Evolutionary conservation across 352 stramenopile genomes (phyloP), one percentile per base, ranked within the genome.

Genomic region (Phytophthora cryptogea): DNA sequence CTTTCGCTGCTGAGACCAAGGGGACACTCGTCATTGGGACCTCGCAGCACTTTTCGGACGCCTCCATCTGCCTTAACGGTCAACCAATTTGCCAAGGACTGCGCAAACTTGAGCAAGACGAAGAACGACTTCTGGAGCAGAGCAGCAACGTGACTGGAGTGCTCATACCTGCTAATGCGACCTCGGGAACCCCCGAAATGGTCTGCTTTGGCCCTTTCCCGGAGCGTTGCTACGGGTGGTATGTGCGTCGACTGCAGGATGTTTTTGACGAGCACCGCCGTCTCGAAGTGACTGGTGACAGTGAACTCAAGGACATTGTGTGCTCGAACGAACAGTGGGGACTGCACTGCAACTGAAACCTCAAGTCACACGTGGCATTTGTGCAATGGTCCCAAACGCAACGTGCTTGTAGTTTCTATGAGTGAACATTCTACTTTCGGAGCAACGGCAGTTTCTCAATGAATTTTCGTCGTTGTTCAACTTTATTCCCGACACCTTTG

Each of bases 171-270:
- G 28, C 27, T 7, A 52, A 52, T 30, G 44, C 42, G 35, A 55
- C 48, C 8, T 17, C 33, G 20, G 48, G 35, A 8, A 27, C 5
- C 20, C 17, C n/a, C 3, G 48, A 55, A 23, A 11, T 55, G 2
- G 50, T 57, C 41, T 60, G 41, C 8, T 49, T 52, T 55, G 28
- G 31, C 32, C 20, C 41, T 45, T 37, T 63, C 59, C 23, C 28
- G 60, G 7, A 16, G 1, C 33, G 48, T n/a, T 55, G 50, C 50
- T 41, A 48, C 36, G 28, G 13, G 14, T 57, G 11, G 5, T 23
- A 3, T 17, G 2, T 2, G 5, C 49, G 49, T 10, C 35, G 49
- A 8, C n/a, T 47, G 4, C 13, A 56, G 9, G 49, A 56, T 14
- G 49, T 47, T 10, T 27, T 56, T 4, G 49, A 56, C 36, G 36